These are phyloP conservation scores for Magnusiomyces tetraspermus DNA, from an alignment of 1,139 yeast genomes.

Conservation along the genomic window DNA sequence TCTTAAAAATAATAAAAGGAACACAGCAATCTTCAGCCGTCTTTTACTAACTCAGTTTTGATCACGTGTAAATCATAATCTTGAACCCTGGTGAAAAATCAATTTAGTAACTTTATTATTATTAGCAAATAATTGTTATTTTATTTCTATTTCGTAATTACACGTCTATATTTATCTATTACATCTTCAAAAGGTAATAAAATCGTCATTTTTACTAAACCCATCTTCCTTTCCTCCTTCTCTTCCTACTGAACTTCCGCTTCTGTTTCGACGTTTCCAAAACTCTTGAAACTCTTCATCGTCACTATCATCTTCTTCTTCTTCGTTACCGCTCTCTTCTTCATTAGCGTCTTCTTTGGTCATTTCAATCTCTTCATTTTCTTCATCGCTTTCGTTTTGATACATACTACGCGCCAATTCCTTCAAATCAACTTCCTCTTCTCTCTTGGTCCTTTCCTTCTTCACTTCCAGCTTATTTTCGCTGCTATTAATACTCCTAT, in stretches of 20 bases:
- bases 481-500: too few relatives aligned
- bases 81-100: too few relatives aligned
- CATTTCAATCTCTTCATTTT: neutral
- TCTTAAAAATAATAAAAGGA: too few relatives aligned
- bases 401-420: neutral
- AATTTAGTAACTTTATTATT: too few relatives aligned
- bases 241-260: neutral
- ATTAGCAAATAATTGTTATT: too few relatives aligned
- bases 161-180: too few relatives aligned
- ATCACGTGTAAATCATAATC: too few relatives aligned
- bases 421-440: neutral
- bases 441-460: neutral
- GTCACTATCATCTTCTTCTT: neutral
- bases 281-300: constrained; percentile 1
- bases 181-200: constrained; percentile 1
- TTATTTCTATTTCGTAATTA: too few relatives aligned
- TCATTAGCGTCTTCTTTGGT: neutral
- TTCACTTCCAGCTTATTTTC: neutral
- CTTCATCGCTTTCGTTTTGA: constrained; percentile 3
- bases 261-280: neutral
- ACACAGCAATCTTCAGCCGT: too few relatives aligned
- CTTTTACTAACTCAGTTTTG: too few relatives aligned
- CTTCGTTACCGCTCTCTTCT: neutral
- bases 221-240: neutral
- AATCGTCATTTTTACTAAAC: neutral